phyloP scores from a whole-genome alignment of 208 protist species.

The Leishmania braziliensis region DNA sequence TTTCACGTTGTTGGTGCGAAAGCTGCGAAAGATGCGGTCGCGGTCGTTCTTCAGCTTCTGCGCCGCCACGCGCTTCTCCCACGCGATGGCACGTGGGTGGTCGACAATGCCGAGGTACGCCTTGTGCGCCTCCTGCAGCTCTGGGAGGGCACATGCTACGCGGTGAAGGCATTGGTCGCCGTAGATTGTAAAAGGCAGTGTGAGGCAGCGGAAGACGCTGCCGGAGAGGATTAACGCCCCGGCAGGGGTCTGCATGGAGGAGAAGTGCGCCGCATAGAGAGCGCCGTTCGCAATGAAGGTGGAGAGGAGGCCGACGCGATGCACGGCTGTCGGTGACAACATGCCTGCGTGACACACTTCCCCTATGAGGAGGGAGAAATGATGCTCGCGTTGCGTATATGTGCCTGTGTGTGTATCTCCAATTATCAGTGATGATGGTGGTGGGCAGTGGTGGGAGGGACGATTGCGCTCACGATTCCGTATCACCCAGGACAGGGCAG shows the following conservation, averaged over 20 bases:
- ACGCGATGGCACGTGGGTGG: constrained; percentile 76
- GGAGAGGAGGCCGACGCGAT: constrained; percentile 60
- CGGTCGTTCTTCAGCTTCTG: constrained; percentile 87
- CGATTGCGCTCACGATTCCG: neutral
- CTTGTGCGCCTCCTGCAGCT: constrained; percentile 70
- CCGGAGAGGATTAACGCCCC: constrained; percentile 54
- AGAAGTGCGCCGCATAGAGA: constrained; percentile 45
- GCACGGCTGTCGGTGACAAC: constrained; percentile 37
- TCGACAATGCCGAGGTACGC: constrained; percentile 62
- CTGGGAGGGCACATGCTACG: constrained; percentile 60
- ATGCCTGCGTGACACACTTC: constrained; percentile 11
- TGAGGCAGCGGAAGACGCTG: constrained; percentile 50
- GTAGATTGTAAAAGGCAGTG: constrained; percentile 72
- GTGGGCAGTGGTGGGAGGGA: neutral
- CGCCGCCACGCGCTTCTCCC: constrained; percentile 82
- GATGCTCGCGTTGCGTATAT: neutral
- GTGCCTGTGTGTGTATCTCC: neutral
- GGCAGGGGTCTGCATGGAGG: constrained; percentile 50
- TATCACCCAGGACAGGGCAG: neutral
- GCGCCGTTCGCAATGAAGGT: constrained; percentile 55
- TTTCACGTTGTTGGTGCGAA: constrained; percentile 79
- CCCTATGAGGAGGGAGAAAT: neutral
- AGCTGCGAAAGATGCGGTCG: constrained; percentile 71
- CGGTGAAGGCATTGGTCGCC: constrained; percentile 79
- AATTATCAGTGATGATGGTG: neutral